Base-by-base conservation (phyloP, 2,329 filamentous ascomycete species). In the Incumbomyces delicatus region DNA sequence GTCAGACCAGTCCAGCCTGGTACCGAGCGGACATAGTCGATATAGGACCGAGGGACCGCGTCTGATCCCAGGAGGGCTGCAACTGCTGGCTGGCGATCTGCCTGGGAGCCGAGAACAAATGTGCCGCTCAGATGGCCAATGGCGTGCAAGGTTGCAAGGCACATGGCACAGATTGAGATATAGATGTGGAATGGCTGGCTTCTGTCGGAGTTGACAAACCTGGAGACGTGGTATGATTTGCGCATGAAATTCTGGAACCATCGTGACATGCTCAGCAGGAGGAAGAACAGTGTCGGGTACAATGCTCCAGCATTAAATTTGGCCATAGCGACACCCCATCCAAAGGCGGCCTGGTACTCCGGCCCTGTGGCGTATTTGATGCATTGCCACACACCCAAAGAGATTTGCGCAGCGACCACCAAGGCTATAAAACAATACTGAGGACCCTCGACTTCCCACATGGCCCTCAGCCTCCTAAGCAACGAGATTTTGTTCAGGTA, bases 211-310 rank as follows among this genome's bases (percentile, higher is more conserved):
- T 78, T 77, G 59, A 78, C 64, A 58, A 78, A 74, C 0, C 72
- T 66, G 2, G 72, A 75, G 48, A 78, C 61, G 44, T 67, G 63
- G 51, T 74, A 74, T 10, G 66, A 74, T n/a, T 69, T 62, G 13
- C 75, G 66, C 33, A 76, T 57, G 45, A 69, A 71, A 0, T 75
- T 78, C 2, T 75, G 70, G 16, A 76, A 67, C 61, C 74, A 76
- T 22, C 76, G 63, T 12, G 72, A 76, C 75, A 78, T 79, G 54
- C 73, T 76, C 4, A 78, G 61, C 6, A 78, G 65, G 47, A 78
- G 63, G 53, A 79, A 77, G 61, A 78, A 78, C 47, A 79, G 68
- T 1, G 74, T 77, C 14, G 75, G 74, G 41, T 77, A 78, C 1
- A 79, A 54, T 0, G 72, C 69, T 2, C 76, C 76, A 8, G 75